Base-by-base conservation (phyloP, 345 rosid genomes). In the Mallotus nudiflorus region DNA sequence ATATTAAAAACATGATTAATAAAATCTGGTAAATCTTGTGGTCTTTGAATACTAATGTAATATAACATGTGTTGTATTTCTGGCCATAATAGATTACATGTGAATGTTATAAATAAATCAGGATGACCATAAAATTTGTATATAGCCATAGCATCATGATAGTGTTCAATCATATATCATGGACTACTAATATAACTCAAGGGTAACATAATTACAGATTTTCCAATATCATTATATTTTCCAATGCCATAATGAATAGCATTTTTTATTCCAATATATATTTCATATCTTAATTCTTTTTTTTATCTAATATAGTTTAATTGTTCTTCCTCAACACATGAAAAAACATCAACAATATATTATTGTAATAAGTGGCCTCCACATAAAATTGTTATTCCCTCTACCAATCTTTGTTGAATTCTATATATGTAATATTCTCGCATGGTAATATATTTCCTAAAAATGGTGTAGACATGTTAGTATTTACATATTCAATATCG, bases 41-140 rank as follows among this genome's bases (percentile, higher is more conserved):
- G 3, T 0, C 22, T 0, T 3, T 10, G 18, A 9, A 7, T 1
- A 0, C 0, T 2, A 12, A 9, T 61, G 10, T 9, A 0, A 29
- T 13, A 1, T 13, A 61, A 39, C 9, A 6, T 20, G 4, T 16
- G 2, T 10, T 5, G 11, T 1, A 44, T 24, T 33, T 62, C 24
- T 1, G 15, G 51, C 67, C 67, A 62, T 5, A 22, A 10, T 0
- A 31, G 35, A 14, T 42, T 62, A 0, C 67, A 42, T 0, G 53
- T 62, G 0, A 62, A 62, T 12, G 67, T 24, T 1, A 44, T 42
- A 25, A 62, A 37, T 2, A 62, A 28, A 25, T 42, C 13, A 0
- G 33, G 6, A 2, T 24, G 18, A 0, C 50, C 52, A 62, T 40
- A 62, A 42, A 4, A 0, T 15, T 3, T 24, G 3, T 13, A 62